Percentiles rank a stretch among this genome's conserved stretches.
phyloP scores from a whole-genome alignment of 345 rosid species.

The Rhodamnia argentea region DNA sequence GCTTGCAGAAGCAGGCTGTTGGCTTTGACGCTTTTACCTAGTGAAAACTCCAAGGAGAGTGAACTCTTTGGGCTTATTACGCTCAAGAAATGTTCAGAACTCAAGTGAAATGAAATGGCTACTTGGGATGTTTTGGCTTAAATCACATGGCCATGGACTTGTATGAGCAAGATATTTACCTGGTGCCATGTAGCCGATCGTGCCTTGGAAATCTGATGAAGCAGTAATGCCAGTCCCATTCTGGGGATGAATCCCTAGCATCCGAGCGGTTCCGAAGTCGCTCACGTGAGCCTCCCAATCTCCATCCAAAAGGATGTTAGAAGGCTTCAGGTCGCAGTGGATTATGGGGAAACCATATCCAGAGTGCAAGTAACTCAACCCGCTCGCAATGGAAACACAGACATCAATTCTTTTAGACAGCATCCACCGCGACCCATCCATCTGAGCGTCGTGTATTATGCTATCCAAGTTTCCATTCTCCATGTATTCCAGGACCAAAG shows the following conservation, averaged over 20 bases:
- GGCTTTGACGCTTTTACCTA: background rate
- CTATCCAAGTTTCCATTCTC: constrained; percentile 70
- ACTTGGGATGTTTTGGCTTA: background rate
- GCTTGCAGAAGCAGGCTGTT: background rate
- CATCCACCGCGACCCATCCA: constrained; percentile 26
- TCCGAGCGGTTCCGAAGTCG: constrained; percentile 92
- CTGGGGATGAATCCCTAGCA: constrained; percentile 46
- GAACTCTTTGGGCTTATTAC: background rate
- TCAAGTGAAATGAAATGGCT: background rate
- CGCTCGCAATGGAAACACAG: constrained; percentile 52
- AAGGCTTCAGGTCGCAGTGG: constrained; percentile 87
- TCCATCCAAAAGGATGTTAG: constrained; percentile 62
- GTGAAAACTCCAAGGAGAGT: background rate
- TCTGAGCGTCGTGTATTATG: constrained; percentile 29
- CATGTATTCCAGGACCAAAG: constrained; percentile 66
- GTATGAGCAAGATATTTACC: constrained; percentile 22
- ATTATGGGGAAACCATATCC: constrained; percentile 68
- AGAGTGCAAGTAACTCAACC: constrained; percentile 65
- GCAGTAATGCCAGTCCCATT: constrained; percentile 38
- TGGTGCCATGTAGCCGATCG: constrained; percentile 92
- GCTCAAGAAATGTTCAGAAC: background rate
- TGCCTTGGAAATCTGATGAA: constrained; percentile 66
- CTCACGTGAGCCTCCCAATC: constrained; percentile 72
- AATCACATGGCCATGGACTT: background rate
- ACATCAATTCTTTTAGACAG: constrained; percentile 37